phyloP scores from a whole-genome alignment of 2,329 filamentous ascomycete genomes.

The Teratosphaeria viscida region DNA sequence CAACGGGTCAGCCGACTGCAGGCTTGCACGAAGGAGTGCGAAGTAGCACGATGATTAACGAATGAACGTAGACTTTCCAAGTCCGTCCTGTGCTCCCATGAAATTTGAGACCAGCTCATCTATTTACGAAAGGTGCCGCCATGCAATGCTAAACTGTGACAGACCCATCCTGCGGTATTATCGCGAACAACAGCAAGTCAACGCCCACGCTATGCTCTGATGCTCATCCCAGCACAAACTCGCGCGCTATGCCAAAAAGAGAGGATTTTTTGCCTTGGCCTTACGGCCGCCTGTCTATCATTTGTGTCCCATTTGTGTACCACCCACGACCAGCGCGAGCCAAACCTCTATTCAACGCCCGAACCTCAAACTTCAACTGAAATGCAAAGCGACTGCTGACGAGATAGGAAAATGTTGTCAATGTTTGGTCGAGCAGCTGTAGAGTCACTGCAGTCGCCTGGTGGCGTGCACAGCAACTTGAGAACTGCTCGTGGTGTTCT shows the following conservation, averaged over 20 bases:
- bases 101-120: neutral
- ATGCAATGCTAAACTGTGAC: neutral
- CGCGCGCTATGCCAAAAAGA: neutral
- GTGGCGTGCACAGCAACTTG: neutral
- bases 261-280: neutral
- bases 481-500: neutral
- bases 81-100: neutral
- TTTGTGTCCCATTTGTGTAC: neutral
- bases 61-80: neutral
- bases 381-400: neutral
- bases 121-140: neutral
- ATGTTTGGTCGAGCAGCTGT: neutral
- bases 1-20: neutral
- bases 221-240: neutral
- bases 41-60: neutral
- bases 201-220: neutral
- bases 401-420: neutral
- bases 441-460: neutral
- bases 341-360: neutral
- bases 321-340: neutral
- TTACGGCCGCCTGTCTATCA: neutral
- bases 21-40: neutral
- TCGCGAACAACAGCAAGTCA: neutral
- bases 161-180: neutral
- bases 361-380: neutral